These are phyloP conservation scores for Saccharomycopsis amapae DNA, from an alignment of 805 yeast genomes.

Conservation along the genomic window DNA sequence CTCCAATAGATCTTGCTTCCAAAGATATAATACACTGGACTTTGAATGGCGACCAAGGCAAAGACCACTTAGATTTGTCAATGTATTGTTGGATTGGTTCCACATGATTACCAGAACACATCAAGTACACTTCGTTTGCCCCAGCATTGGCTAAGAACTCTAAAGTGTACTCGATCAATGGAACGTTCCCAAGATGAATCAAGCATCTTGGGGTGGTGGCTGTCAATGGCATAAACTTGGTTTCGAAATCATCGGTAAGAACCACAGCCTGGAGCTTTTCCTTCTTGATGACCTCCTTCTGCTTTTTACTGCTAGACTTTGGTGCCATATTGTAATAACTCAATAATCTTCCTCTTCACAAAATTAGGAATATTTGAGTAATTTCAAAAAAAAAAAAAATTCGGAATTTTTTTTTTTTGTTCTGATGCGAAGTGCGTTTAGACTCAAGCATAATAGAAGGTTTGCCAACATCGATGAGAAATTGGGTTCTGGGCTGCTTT, in stretches of 20 bases:
- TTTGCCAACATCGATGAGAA: no score
- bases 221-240: conserved; percentile 89
- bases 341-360: no score
- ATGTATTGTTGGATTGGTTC: conserved; percentile 81
- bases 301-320: conserved; percentile 1
- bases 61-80: conserved; percentile 62
- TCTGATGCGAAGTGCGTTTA: no score
- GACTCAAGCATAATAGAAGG: no score
- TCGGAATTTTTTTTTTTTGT: no score
- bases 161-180: conserved; percentile 87
- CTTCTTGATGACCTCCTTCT: conserved; percentile 44
- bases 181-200: conserved; percentile 86
- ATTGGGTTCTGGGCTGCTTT: no score
- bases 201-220: conserved; percentile 82
- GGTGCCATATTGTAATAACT: conserved; percentile 1
- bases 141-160: conserved; percentile 90
- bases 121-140: conserved; percentile 80
- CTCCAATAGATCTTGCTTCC: conserved; percentile 90
- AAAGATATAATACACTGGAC: conserved; percentile 74
- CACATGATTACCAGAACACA: conserved; percentile 83
- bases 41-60: conserved; percentile 65
- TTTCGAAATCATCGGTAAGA: conserved; percentile 86
- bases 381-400: no score
- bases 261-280: conserved; percentile 90
- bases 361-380: no score